These are phyloP conservation scores for Lachancea kluyveri DNA, from an alignment of 805 yeast genomes.

Conservation along the genomic window DNA sequence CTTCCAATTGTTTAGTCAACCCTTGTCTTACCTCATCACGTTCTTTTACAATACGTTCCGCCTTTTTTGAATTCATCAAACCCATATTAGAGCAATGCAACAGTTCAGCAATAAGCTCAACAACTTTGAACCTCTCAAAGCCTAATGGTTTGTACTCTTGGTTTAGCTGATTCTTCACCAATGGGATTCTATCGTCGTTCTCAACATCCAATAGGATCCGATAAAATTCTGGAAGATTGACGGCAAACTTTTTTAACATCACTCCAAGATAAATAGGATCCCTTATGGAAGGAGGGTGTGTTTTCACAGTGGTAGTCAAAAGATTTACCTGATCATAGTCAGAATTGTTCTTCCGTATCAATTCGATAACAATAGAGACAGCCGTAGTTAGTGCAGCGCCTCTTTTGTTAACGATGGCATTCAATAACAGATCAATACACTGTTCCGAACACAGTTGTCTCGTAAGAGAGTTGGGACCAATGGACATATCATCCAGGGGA, in stretches of 20 bases:
- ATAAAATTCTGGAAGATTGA: constrained; percentile 37
- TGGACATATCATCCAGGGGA: constrained; percentile 67
- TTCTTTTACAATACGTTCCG: constrained; percentile 58
- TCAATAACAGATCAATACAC: constrained; percentile 54
- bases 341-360: constrained; percentile 90
- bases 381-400: constrained; percentile 86
- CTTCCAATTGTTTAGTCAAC: constrained; percentile 34
- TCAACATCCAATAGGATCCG: constrained; percentile 22
- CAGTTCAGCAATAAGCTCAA: constrained; percentile 90
- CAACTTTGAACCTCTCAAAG: constrained; percentile 81
- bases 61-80: constrained; percentile 68
- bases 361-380: constrained; percentile 87
- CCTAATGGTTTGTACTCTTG: constrained; percentile 66
- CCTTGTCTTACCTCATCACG: constrained; percentile 64
- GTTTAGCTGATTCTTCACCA: constrained; percentile 59
- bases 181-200: constrained; percentile 14
- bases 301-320: constrained; percentile 62
- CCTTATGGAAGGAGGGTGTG: constrained; percentile 82
- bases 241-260: constrained; percentile 67
- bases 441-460: constrained; percentile 75
- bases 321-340: constrained; percentile 89
- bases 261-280: constrained; percentile 90
- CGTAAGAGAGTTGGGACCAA: constrained; percentile 90
- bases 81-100: constrained; percentile 98
- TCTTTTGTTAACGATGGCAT: constrained; percentile 57